A percentile compares a stretch with the other conserved stretches of the same genome.
phyloP scores from a whole-genome alignment of 169 alveolate species.

The Plasmodium knowlesi region DNA sequence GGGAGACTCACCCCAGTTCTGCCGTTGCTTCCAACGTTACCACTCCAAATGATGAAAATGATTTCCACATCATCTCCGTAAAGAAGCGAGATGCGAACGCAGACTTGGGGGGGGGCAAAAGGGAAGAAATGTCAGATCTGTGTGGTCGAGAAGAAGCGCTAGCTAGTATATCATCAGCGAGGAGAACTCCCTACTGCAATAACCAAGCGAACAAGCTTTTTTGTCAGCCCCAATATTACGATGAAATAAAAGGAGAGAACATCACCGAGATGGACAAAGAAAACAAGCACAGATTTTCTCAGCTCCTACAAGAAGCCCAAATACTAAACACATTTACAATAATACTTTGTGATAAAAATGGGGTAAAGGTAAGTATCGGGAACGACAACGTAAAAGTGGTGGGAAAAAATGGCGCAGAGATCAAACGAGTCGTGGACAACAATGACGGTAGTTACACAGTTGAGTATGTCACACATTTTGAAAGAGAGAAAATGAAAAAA shows the following conservation, averaged over 20 bases:
- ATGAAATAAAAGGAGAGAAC: constrained; percentile 9
- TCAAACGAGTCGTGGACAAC: constrained; percentile 71
- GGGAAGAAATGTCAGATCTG: not conserved
- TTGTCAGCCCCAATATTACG: constrained; percentile 4
- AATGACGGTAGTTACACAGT: constrained; percentile 67
- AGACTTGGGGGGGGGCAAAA: not conserved
- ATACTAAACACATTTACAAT: constrained; percentile 29
- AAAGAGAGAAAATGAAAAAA: constrained; percentile 14
- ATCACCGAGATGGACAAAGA: constrained; percentile 15
- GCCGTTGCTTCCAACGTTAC: not conserved
- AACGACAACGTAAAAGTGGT: constrained; percentile 65
- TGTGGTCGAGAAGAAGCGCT: not conserved
- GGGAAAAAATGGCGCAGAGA: constrained; percentile 69
- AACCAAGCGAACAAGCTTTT: not conserved
- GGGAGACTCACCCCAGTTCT: not conserved
- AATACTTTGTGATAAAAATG: constrained; percentile 51
- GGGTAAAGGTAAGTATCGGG: constrained; percentile 67
- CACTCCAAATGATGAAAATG: not conserved
- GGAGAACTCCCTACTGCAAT: constrained; percentile 1
- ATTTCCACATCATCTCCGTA: not conserved
- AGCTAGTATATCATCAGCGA: not conserved
- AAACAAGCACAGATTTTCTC: constrained; percentile 26
- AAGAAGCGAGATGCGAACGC: not conserved
- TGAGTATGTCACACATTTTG: constrained; percentile 30
- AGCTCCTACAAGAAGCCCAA: constrained; percentile 13